phyloP scores from a whole-genome alignment of 139 green algal species.

The Asterochloris sp. region DNA sequence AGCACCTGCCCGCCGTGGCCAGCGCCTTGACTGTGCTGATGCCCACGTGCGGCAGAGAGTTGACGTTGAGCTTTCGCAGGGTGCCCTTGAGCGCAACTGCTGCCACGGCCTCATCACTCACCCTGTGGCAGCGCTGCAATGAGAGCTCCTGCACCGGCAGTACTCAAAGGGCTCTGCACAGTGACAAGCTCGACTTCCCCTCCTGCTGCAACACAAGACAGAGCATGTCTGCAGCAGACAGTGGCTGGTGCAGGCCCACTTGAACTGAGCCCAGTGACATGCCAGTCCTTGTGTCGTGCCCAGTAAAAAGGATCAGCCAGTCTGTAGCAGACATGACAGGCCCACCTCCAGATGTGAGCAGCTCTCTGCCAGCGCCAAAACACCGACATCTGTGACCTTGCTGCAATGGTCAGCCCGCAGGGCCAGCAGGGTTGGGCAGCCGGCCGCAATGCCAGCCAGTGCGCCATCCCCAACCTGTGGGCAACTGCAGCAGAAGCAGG shows the following conservation, averaged over 20 bases:
- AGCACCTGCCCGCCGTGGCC: conserved; percentile 2
- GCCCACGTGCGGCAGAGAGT: conserved; percentile 23
- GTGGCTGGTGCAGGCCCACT: too few species aligned
- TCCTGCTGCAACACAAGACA: too few species aligned
- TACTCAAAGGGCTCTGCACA: background rate
- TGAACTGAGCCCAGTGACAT: too few species aligned
- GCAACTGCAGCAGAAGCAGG: conserved; percentile 15
- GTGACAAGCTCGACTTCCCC: too few species aligned
- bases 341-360: conserved; percentile 30
- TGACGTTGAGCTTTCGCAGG: conserved; percentile 35
- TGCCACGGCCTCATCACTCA: conserved; percentile 43
- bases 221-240: too few species aligned
- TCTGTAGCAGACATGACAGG: background rate
- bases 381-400: conserved; percentile 26
- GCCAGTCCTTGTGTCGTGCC: too few species aligned
- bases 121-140: conserved; percentile 35
- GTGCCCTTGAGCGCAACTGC: conserved; percentile 23
- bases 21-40: conserved; percentile 13
- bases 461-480: conserved; percentile 25
- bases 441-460: conserved; percentile 33
- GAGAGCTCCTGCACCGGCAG: conserved; percentile 27
- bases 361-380: conserved; percentile 34
- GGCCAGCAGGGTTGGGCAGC: conserved; percentile 25
- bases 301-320: too few species aligned
- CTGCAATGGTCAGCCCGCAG: conserved; percentile 41